Conservation (phyloP, 768 basidiomycete genomes). For the Pisolithus orientalis region DNA sequence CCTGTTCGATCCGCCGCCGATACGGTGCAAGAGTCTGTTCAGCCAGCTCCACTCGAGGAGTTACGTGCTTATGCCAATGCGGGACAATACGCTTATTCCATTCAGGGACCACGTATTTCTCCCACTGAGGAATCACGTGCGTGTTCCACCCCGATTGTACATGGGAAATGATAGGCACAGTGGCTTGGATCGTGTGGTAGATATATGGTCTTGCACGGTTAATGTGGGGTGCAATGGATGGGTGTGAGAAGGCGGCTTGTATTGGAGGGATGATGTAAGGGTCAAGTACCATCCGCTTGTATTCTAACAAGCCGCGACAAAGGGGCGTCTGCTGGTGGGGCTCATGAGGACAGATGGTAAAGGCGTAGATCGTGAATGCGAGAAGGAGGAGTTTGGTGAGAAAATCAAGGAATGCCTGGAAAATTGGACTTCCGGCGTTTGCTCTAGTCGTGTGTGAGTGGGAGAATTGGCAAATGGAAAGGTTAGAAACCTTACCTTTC, state of each 20-base stretch:
- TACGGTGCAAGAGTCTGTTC: slow-evolving; percentile 30
- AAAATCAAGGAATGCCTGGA: slow-evolving; percentile 32
- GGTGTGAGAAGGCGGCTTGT: slow-evolving; percentile 42
- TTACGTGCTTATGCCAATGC: slow-evolving; percentile 30
- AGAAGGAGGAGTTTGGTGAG: slow-evolving; percentile 41
- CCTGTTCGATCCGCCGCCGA: slow-evolving; percentile 17
- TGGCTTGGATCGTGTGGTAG: slow-evolving; percentile 32
- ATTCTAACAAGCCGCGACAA: slow-evolving; percentile 59
- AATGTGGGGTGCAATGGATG: slow-evolving; percentile 47
- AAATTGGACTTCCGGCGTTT: slow-evolving; percentile 24
- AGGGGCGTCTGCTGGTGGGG: slow-evolving; percentile 38
- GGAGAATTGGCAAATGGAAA: not conserved
- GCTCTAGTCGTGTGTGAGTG: slow-evolving; percentile 12
- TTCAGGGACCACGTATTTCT: slow-evolving; percentile 32
- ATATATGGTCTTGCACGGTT: slow-evolving; percentile 45
- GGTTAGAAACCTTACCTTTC: slow-evolving; percentile 20
- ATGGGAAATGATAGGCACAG: slow-evolving; percentile 36
- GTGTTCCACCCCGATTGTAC: slow-evolving; percentile 29
- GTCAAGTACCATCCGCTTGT: slow-evolving; percentile 58
- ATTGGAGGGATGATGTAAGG: slow-evolving; percentile 64
- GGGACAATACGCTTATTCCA: slow-evolving; percentile 30
- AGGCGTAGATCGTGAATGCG: slow-evolving; percentile 44
- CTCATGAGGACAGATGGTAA: slow-evolving; percentile 46
- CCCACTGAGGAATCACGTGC: slow-evolving; percentile 34
- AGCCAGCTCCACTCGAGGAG: slow-evolving; percentile 28